Evolutionary conservation across 169 alveolate species (phyloP), one percentile per base, ranked within the genome.

Genomic region (Plasmodium vinckei): DNA sequence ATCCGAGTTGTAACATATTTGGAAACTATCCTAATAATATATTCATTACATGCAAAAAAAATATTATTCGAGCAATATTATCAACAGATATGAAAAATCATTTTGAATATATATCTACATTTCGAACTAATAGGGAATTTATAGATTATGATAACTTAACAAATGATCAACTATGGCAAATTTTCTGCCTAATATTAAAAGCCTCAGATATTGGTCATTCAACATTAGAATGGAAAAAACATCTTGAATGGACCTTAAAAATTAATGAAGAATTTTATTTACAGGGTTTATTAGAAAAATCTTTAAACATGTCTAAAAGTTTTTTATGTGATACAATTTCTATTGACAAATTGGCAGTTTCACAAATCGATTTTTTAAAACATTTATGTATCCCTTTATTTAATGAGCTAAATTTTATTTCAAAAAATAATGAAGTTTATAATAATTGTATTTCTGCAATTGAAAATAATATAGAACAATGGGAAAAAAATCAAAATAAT

Each of bases 61-160:
- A 96, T 82, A 94, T 97, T 71, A 95, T 97, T 54, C 97, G 95
- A 61, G 93, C 97, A 84, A 96, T 97, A 44, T 92, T 97, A 27
- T 97, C 98, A 19, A 97, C 99, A 15, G 99, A 97, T 75, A 97
- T 97, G 99, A 92, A 92, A 77, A 92, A 95, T 63, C 99, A 97
- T 92, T 97, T 97, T 73, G 98, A 96, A 59, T 92, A 93, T 68
- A 92, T 97, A 54, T 93, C 97, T 64, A 88, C 91, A 44, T 97
- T 96, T 91, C 87, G 97, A 69, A 87, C 93, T 60, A 67, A 93
- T 19, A 89, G 65, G 23, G 88, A 77, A 19, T 77, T 77, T 64
- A 77, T 77, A 53, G 94, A 93, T 39, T 93, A 72, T 72, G 77
- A 79, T n/a, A 64, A 84, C 39, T 65, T 87, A 17, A 87, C 92